Percentiles rank a stretch among this genome's conserved stretches.
Conservation (phyloP, 176 grass and related monocot genomes). For the Neostapfia colusana region DNA sequence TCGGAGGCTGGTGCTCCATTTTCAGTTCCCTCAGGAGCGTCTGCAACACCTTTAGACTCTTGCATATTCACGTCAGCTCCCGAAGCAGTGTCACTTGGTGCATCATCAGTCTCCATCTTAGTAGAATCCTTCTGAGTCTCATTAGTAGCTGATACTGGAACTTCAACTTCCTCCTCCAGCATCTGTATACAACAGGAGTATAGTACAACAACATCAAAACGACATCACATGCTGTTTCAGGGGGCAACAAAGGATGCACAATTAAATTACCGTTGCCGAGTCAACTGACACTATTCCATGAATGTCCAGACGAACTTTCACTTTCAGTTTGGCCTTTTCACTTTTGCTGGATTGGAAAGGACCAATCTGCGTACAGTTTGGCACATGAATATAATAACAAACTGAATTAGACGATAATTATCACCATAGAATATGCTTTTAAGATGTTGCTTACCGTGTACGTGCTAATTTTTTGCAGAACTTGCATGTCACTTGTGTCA, state of each 20-base stretch:
- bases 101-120: slow-evolving; percentile 79
- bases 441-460: slow-evolving; percentile 54
- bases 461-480: slow-evolving; percentile 58
- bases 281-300: slow-evolving; percentile 69
- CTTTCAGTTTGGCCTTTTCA: slow-evolving; percentile 68
- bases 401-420: too few species aligned
- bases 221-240: neutral
- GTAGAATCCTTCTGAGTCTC: slow-evolving; percentile 50
- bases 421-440: too few species aligned
- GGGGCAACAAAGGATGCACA: too few species aligned
- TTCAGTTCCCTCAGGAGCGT: slow-evolving; percentile 35
- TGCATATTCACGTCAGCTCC: slow-evolving; percentile 52
- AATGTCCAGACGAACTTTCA: slow-evolving; percentile 74
- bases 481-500: slow-evolving; percentile 20
- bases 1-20: slow-evolving; percentile 53
- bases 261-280: slow-evolving; percentile 62
- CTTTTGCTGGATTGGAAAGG: slow-evolving; percentile 74
- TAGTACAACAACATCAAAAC: neutral
- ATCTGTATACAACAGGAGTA: slow-evolving; percentile 48
- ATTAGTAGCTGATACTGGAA: slow-evolving; percentile 51
- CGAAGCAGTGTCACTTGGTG: slow-evolving; percentile 43
- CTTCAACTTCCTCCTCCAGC: slow-evolving; percentile 82
- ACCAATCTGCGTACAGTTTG: slow-evolving; percentile 54
- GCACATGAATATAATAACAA: too few species aligned
- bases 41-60: slow-evolving; percentile 34